Conservation (phyloP, 805 yeast genomes). For the Starmerella vitae region DNA sequence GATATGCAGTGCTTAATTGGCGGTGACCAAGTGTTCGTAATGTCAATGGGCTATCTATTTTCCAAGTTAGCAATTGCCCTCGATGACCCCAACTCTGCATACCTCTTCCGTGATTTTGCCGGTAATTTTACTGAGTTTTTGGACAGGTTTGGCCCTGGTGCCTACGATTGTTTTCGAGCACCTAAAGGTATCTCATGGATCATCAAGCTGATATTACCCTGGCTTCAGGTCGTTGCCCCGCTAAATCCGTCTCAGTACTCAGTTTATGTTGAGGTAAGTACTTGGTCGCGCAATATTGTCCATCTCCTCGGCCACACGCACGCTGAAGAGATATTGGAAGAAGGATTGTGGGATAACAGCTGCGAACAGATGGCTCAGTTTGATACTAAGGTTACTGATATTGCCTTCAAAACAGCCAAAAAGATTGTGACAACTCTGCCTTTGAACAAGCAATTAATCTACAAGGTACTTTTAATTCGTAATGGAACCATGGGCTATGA, state of each 20-base stretch:
- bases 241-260: conserved; percentile 1
- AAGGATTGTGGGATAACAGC: conserved; percentile 19
- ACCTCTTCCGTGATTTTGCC: conserved; percentile 19
- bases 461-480: conserved; percentile 15
- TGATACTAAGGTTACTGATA: conserved; percentile 2
- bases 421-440: conserved; percentile 10
- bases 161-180: conserved; percentile 9
- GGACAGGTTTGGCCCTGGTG: conserved; percentile 15
- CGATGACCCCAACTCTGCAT: conserved; percentile 12
- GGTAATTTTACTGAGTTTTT: conserved; percentile 14
- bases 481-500: conserved; percentile 8
- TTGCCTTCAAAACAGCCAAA: conserved; percentile 14
- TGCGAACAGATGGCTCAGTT: conserved; percentile 15
- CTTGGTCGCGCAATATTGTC: conserved; percentile 13
- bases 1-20: conserved; percentile 3
- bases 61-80: conserved; percentile 13
- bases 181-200: conserved; percentile 12
- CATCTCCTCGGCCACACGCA: conserved; percentile 1
- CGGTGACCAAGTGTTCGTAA: conserved; percentile 11
- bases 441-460: conserved; percentile 12
- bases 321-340: conserved; percentile 5
- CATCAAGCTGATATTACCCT: conserved; percentile 14
- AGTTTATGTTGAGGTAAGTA: conserved; percentile 12
- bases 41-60: conserved; percentile 4
- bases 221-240: conserved; percentile 5